These are phyloP conservation scores for Sclerotinia sclerotiorum DNA, from an alignment of 2,329 filamentous ascomycete species.

Conservation along the genomic window DNA sequence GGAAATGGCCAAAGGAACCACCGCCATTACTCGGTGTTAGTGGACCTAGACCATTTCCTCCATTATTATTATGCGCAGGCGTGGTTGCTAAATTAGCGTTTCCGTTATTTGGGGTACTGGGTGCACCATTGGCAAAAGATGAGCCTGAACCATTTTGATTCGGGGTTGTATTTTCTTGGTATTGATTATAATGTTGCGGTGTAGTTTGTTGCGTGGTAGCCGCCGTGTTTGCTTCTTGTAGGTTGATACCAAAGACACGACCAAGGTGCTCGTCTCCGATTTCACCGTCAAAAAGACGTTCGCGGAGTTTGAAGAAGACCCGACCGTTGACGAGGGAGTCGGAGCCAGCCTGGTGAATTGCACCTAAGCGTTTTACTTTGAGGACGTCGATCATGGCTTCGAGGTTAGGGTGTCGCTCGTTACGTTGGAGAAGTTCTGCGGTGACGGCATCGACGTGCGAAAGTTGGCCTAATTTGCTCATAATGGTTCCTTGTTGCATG, in stretches of 20 bases:
- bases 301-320: constrained; percentile 91
- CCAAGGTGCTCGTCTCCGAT: constrained; percentile 81
- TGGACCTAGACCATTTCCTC: constrained; percentile 55
- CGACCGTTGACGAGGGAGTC: constrained; percentile 91
- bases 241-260: constrained; percentile 90
- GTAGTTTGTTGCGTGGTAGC: constrained; percentile 44
- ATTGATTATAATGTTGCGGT: constrained; percentile 44
- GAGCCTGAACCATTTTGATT: constrained; percentile 51
- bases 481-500: constrained; percentile 81
- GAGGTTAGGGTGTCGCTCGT: constrained; percentile 87
- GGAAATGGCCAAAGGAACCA: constrained; percentile 73
- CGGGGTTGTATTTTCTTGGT: constrained; percentile 50
- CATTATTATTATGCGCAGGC: constrained; percentile 54
- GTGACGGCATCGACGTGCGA: constrained; percentile 64
- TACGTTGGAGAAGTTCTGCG: constrained; percentile 74
- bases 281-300: constrained; percentile 80
- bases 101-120: constrained; percentile 70
- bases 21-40: constrained; percentile 77
- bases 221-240: constrained; percentile 54
- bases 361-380: constrained; percentile 83
- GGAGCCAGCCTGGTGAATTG: constrained; percentile 88
- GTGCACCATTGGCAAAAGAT: constrained; percentile 51
- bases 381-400: constrained; percentile 93
- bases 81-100: constrained; percentile 51
- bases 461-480: constrained; percentile 62